Conservation (phyloP, 495 filamentous ascomycete genomes). For the Podospora anserina region DNA sequence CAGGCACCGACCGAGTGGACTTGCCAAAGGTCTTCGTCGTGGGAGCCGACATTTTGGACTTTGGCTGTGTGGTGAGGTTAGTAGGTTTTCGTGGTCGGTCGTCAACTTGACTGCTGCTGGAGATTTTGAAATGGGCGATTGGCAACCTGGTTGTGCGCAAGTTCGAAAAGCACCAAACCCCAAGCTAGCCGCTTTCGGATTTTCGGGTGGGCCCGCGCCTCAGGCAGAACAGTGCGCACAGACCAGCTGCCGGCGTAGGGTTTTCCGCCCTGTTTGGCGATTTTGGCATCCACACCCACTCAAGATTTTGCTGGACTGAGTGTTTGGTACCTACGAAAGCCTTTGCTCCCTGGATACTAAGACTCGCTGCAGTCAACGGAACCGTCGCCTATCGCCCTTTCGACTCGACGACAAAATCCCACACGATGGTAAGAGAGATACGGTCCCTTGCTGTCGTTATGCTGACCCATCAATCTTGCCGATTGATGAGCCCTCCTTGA, state of each 20-base stretch:
- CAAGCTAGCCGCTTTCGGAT: conserved; percentile 36
- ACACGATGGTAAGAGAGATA: conserved; percentile 33
- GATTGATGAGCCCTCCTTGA: background rate
- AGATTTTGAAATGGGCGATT: conserved; percentile 38
- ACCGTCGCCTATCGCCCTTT: conserved; percentile 33
- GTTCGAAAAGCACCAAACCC: conserved; percentile 35
- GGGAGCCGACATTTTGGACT: conserved; percentile 62
- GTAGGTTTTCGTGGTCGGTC: conserved; percentile 36
- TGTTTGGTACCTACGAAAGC: conserved; percentile 25
- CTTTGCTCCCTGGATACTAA: conserved; percentile 27
- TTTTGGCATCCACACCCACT: conserved; percentile 37
- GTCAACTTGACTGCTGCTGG: conserved; percentile 36
- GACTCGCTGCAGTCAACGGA: conserved; percentile 34
- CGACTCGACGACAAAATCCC: conserved; percentile 31
- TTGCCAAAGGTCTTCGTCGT: conserved; percentile 97
- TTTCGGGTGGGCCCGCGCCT: conserved; percentile 11
- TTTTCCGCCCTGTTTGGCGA: conserved; percentile 35
- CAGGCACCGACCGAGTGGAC: conserved; percentile 85
- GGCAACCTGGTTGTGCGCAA: conserved; percentile 34
- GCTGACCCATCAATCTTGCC: background rate
- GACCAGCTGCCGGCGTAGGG: conserved; percentile 29
- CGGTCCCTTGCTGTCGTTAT: conserved; percentile 1
- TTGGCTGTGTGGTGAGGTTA: conserved; percentile 43
- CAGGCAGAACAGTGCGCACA: conserved; percentile 23
- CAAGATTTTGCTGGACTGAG: conserved; percentile 33